Evolutionary conservation across 148 eudicot species (phyloP).

Genomic region (Camellia lanceoleosa): DNA sequence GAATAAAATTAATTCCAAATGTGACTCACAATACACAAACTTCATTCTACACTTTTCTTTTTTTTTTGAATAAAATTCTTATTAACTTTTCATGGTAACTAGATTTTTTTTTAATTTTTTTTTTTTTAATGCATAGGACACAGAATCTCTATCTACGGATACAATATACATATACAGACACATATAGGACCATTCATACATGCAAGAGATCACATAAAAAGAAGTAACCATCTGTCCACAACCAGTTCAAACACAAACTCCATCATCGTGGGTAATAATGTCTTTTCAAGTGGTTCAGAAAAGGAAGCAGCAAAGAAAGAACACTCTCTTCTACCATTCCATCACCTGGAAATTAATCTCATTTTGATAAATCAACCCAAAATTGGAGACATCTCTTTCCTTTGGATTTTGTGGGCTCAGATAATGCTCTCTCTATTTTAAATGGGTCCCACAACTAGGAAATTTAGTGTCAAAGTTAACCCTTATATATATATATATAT

Average conservation of each 20-base stretch:
- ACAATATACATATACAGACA: background rate
- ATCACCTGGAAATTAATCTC: background rate
- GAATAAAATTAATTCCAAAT: no score
- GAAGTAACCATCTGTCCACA: background rate
- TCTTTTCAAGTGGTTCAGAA: background rate
- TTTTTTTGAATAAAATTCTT: no score
- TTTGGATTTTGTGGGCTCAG: slow-evolving; percentile 61
- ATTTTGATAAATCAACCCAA: slow-evolving; percentile 8
- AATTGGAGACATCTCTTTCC: slow-evolving; percentile 32
- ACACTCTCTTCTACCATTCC: background rate
- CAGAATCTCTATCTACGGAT: background rate
- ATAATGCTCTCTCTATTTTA: slow-evolving; percentile 1
- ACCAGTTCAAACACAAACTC: background rate
- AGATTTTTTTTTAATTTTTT: no score
- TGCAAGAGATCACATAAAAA: slow-evolving; percentile 2
- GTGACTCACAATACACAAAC: no score
- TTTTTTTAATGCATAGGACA: background rate
- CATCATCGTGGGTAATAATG: background rate
- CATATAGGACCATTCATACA: background rate
- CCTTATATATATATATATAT: background rate
- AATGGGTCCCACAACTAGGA: slow-evolving; percentile 19
- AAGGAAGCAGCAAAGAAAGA: background rate
- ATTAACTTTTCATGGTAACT: no score
- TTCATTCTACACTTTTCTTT: no score
- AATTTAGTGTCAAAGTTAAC: slow-evolving; percentile 26